A percentile compares a stretch with the other conserved stretches of the same genome.
phyloP scores from a whole-genome alignment of 345 rosid species.

The Brassica rapa region DNA sequence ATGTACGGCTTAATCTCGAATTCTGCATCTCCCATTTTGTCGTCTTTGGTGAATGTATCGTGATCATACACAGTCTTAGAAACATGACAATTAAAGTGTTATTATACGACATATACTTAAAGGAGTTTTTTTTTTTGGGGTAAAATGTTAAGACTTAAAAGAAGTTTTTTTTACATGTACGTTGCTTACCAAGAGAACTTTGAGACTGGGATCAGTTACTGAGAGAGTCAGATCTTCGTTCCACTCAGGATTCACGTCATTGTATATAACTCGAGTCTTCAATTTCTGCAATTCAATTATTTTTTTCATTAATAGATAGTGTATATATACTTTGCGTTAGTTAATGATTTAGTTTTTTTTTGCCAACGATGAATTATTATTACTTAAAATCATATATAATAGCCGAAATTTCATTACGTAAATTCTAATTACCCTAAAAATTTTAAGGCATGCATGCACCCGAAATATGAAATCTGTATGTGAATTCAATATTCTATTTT shows the following conservation, averaged over 20 bases:
- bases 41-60: constrained; percentile 82
- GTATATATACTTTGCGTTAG: not conserved
- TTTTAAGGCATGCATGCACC: not conserved
- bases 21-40: constrained; percentile 91
- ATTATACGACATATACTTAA: not conserved
- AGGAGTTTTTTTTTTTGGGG: too few species aligned
- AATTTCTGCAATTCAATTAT: constrained; percentile 50
- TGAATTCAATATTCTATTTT: too few species aligned
- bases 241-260: constrained; percentile 86
- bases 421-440: not conserved
- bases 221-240: constrained; percentile 88
- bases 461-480: not conserved
- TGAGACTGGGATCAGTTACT: constrained; percentile 56
- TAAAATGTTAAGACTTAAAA: too few species aligned
- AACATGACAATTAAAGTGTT: not conserved
- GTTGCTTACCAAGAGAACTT: constrained; percentile 56
- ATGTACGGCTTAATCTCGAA: constrained; percentile 55
- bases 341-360: too few species aligned
- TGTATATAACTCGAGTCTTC: constrained; percentile 79
- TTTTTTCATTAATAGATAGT: not conserved
- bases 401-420: not conserved
- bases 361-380: too few species aligned
- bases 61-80: constrained; percentile 82
- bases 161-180: too few species aligned
- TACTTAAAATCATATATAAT: too few species aligned